Conservation (phyloP, 1,139 yeast genomes). For the Blastobotrys buckinghamii region DNA sequence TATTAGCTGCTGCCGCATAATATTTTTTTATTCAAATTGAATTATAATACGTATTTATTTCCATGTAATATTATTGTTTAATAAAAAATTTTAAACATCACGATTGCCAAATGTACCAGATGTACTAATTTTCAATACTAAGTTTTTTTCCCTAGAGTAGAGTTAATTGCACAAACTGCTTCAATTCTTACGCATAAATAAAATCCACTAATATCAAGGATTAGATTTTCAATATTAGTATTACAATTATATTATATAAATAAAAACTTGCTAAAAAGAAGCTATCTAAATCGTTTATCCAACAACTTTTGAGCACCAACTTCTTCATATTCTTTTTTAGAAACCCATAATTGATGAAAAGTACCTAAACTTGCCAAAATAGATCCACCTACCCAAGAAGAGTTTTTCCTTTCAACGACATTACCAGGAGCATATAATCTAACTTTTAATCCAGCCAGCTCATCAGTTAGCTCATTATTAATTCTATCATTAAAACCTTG, state of each 20-base stretch:
- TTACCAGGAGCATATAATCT: slow-evolving; percentile 87
- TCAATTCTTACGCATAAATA: too few species aligned
- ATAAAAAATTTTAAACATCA: too few species aligned
- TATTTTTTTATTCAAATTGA: neutral
- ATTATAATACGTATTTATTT: too few species aligned
- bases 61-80: too few species aligned
- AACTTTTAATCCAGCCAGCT: slow-evolving; percentile 87
- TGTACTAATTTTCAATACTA: too few species aligned
- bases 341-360: slow-evolving; percentile 96
- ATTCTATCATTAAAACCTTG: slow-evolving; percentile 84
- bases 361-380: slow-evolving; percentile 90
- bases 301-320: slow-evolving; percentile 75
- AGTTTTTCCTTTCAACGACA: slow-evolving; percentile 71
- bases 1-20: neutral
- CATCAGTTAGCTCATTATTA: slow-evolving; percentile 61
- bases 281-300: slow-evolving; percentile 28
- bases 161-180: too few species aligned
- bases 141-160: too few species aligned
- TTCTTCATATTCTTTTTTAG: slow-evolving; percentile 84
- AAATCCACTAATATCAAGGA: too few species aligned
- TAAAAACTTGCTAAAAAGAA: neutral
- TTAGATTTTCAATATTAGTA: neutral
- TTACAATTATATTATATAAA: neutral
- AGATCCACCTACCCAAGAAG: slow-evolving; percentile 95
- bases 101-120: too few species aligned